These are phyloP conservation scores for Novymonas esmeraldas DNA, from an alignment of 208 protist species.

Conservation along the genomic window DNA sequence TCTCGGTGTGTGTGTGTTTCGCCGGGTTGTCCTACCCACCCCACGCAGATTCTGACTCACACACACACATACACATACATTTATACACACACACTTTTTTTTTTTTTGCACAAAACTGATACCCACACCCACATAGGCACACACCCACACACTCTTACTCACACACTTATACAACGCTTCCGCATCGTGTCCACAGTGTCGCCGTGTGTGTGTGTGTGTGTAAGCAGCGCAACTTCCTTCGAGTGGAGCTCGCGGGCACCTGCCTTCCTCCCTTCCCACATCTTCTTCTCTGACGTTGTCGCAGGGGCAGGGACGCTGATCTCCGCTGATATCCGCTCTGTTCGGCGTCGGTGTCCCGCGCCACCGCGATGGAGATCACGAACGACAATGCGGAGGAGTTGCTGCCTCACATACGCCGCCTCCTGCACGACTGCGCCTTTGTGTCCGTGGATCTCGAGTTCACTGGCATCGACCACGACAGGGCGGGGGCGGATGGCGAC, in stretches of 20 bases:
- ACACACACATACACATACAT: too few species aligned
- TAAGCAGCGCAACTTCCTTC: too few species aligned
- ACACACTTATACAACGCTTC: background rate
- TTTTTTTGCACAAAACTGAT: background rate
- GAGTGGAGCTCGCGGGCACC: too few species aligned
- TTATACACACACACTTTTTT: too few species aligned
- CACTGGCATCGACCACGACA: constrained; percentile 49
- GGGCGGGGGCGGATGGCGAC: background rate
- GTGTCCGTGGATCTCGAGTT: constrained; percentile 72
- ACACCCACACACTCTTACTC: background rate
- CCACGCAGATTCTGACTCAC: too few species aligned
- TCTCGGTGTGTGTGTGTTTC: background rate
- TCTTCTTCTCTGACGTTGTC: too few species aligned
- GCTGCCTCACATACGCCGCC: constrained; percentile 25
- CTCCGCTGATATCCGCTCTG: background rate
- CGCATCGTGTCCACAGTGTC: too few species aligned
- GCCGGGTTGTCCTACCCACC: too few species aligned
- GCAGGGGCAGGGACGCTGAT: too few species aligned
- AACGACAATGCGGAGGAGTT: constrained; percentile 33
- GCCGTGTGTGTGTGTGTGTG: too few species aligned
- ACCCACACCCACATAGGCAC: background rate
- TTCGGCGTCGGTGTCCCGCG: background rate
- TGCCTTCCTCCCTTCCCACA: too few species aligned
- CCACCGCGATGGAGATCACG: constrained; percentile 38
- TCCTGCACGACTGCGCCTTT: constrained; percentile 41